Percentiles rank a stretch among this genome's conserved stretches.
These are phyloP conservation scores for Rhododendron kiyosumense DNA, from an alignment of 148 eudicot species.

Conservation along the genomic window DNA sequence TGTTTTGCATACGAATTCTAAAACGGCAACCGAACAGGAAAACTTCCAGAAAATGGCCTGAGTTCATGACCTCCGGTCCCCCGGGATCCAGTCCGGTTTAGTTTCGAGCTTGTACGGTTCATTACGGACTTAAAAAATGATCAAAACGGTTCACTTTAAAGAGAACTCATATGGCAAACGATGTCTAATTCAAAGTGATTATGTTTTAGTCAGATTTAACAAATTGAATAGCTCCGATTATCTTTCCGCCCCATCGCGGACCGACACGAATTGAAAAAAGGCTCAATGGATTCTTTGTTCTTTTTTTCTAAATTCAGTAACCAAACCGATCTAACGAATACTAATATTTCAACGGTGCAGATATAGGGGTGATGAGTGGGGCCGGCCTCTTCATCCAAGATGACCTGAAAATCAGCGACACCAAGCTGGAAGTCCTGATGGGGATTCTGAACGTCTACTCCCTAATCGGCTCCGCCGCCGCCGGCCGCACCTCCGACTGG, in stretches of 20 bases:
- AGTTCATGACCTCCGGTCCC: too few relatives aligned
- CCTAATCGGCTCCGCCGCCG: slow-evolving; percentile 30
- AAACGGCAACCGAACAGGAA: neutral
- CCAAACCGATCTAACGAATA: neutral
- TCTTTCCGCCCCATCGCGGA: too few relatives aligned
- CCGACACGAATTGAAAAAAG: too few relatives aligned
- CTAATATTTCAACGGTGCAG: neutral
- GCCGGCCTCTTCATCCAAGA: neutral
- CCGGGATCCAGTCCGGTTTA: neutral
- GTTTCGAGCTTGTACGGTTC: neutral
- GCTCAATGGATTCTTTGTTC: neutral
- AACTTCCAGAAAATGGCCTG: neutral
- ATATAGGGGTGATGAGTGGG: slow-evolving; percentile 10
- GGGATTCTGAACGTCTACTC: slow-evolving; percentile 24
- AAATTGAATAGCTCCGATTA: too few relatives aligned
- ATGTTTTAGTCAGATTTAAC: too few relatives aligned
- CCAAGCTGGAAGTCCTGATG: slow-evolving; percentile 13
- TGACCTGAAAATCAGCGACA: slow-evolving; percentile 4
- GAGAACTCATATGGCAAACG: neutral
- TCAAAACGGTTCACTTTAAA: too few relatives aligned
- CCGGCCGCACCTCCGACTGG: slow-evolving; percentile 40
- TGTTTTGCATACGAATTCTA: neutral
- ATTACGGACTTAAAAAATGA: neutral
- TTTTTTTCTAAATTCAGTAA: neutral
- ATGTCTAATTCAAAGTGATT: neutral